Conservation (phyloP, 2,329 filamentous ascomycete species). For the Pseudogymnoascus sp. region DNA sequence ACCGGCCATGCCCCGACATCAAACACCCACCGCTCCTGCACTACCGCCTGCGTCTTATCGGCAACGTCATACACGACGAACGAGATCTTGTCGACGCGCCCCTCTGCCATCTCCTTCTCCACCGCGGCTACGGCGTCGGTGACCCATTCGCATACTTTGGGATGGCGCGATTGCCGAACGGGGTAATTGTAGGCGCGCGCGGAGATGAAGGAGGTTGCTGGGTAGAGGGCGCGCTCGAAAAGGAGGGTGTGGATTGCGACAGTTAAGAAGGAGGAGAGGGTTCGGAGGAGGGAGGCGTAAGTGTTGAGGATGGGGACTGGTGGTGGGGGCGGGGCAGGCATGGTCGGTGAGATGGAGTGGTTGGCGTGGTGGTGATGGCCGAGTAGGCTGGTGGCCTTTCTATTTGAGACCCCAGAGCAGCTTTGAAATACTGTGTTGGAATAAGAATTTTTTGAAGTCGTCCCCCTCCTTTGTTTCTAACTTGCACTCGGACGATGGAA, state of each 20-base stretch:
- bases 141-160: constrained; percentile 62
- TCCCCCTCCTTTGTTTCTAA: background rate
- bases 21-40: constrained; percentile 36
- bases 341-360: constrained; percentile 7
- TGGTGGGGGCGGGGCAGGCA: constrained; percentile 13
- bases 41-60: constrained; percentile 20
- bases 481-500: background rate
- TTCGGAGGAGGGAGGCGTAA: constrained; percentile 39
- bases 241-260: constrained; percentile 64
- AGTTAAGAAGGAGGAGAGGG: constrained; percentile 58
- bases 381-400: background rate
- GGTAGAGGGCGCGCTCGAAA: constrained; percentile 59
- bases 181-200: constrained; percentile 62
- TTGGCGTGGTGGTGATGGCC: background rate
- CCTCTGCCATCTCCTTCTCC: constrained; percentile 50
- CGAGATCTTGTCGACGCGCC: constrained; percentile 29
- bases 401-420: background rate
- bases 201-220: constrained; percentile 54
- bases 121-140: constrained; percentile 55
- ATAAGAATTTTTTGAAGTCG: background rate
- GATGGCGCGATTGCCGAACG: constrained; percentile 63
- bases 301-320: constrained; percentile 33
- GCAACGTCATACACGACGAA: constrained; percentile 29
- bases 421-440: background rate
- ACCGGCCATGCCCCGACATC: constrained; percentile 32